phyloP scores from a whole-genome alignment of 2,329 filamentous ascomycete species.

The Raffaelea ambrosiae region DNA sequence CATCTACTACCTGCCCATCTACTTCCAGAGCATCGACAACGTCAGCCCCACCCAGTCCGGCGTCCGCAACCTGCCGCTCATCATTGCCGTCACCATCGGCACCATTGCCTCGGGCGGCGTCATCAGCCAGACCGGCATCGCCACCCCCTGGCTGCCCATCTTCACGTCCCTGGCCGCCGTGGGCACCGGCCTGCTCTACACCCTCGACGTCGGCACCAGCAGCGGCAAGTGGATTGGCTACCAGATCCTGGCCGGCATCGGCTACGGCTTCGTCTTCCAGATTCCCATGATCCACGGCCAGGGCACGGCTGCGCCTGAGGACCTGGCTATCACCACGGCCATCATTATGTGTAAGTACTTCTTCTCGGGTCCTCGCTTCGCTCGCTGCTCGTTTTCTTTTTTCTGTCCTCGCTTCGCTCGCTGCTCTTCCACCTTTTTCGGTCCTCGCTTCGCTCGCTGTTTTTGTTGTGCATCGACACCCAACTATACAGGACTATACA shows the following conservation, averaged over 20 bases:
- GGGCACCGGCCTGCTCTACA: conserved; percentile 28
- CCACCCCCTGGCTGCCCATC: conserved; percentile 26
- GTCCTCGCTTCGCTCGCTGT: background rate
- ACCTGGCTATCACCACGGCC: conserved; percentile 30
- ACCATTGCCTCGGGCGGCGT: conserved; percentile 24
- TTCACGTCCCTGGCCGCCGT: conserved; percentile 27
- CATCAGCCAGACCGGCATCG: conserved; percentile 22
- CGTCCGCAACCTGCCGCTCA: conserved; percentile 31
- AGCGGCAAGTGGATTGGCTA: conserved; percentile 36
- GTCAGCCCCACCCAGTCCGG: conserved; percentile 26
- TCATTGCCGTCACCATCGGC: conserved; percentile 27
- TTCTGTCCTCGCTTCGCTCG: conserved; percentile 13
- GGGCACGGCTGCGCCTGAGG: conserved; percentile 19
- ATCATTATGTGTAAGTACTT: conserved; percentile 20
- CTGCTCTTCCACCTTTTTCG: conserved; percentile 10
- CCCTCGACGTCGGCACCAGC: conserved; percentile 22
- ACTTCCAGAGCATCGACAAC: conserved; percentile 40
- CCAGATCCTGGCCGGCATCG: conserved; percentile 37
- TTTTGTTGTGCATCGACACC: no score
- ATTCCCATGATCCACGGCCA: conserved; percentile 32
- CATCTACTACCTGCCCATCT: conserved; percentile 39
- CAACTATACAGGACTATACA: no score
- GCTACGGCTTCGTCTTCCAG: conserved; percentile 35
- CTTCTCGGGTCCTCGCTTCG: conserved; percentile 15
- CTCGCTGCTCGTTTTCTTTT: conserved; percentile 10